phyloP scores from a whole-genome alignment of 2,329 filamentous ascomycete species.

The Pseudogymnoascus pannorum region DNA sequence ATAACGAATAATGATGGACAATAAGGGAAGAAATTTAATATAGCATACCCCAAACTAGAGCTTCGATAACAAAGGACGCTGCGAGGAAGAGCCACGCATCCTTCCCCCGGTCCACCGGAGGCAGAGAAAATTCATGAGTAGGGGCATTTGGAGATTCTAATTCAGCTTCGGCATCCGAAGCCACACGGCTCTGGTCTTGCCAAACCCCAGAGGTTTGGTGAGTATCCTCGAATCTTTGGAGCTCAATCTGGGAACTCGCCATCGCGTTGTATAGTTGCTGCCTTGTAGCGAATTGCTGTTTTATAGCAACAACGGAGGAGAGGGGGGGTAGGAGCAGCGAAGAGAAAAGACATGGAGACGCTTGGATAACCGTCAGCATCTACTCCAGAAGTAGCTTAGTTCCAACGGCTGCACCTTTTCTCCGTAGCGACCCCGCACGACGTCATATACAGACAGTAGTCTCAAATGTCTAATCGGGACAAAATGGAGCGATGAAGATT shows the following conservation, averaged over 20 bases:
- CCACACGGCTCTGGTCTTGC: not conserved
- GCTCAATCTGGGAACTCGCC: conserved; percentile 3
- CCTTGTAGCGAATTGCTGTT: no score
- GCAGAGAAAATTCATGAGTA: not conserved
- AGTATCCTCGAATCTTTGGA: not conserved
- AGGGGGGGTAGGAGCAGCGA: not conserved
- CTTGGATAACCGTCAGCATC: not conserved
- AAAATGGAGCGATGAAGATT: no score
- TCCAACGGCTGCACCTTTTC: not conserved
- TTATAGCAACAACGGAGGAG: conserved; percentile 8
- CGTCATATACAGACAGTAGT: not conserved
- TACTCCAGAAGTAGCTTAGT: not conserved
- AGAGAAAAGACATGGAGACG: not conserved
- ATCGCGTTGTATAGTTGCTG: not conserved
- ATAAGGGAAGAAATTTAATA: no score
- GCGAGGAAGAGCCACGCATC: conserved; percentile 36
- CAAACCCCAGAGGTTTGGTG: conserved; percentile 1
- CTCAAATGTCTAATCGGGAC: not conserved
- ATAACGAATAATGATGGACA: no score
- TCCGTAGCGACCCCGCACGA: not conserved
- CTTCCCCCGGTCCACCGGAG: conserved; percentile 34
- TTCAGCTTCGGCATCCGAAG: conserved; percentile 1
- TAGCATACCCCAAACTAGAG: conserved; percentile 43
- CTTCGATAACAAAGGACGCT: conserved; percentile 42
- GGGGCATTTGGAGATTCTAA: not conserved